Percentiles rank a stretch among this genome's conserved stretches.
Conservation (phyloP, 352 stramenopile species). For the Globisporangium cylindrosporum region DNA sequence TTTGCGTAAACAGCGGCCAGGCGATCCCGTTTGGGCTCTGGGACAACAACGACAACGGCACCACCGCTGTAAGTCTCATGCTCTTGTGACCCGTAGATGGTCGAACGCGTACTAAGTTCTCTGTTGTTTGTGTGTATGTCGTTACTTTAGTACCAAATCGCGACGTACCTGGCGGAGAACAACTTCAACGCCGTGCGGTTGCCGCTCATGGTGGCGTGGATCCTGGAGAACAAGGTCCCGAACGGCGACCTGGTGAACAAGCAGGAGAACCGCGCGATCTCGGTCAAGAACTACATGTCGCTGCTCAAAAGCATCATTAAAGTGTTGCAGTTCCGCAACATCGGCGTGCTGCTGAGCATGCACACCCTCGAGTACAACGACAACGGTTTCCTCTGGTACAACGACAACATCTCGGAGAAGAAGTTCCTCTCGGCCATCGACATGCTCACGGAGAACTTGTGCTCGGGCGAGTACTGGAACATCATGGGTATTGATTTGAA, state of each 20-base stretch:
- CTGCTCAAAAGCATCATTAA: conserved; percentile 52
- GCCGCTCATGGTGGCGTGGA: conserved; percentile 57
- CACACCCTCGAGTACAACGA: conserved; percentile 50
- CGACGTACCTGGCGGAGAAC: conserved; percentile 64
- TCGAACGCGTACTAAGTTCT: too few species aligned
- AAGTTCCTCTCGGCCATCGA: conserved; percentile 35
- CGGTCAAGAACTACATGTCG: conserved; percentile 47
- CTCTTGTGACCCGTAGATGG: background rate
- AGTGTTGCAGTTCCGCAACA: conserved; percentile 52
- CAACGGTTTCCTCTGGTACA: conserved; percentile 48
- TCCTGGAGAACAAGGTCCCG: conserved; percentile 59
- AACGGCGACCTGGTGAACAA: conserved; percentile 43
- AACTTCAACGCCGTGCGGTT: conserved; percentile 78
- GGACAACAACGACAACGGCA: conserved; percentile 68
- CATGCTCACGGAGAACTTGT: conserved; percentile 25
- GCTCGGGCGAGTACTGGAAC: conserved; percentile 35
- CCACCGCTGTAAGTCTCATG: conserved; percentile 39
- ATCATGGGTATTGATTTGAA: conserved; percentile 38
- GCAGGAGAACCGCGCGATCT: conserved; percentile 59
- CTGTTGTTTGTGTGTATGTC: too few species aligned
- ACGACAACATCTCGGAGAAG: conserved; percentile 31
- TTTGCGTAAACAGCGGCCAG: conserved; percentile 24
- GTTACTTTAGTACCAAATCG: conserved; percentile 49
- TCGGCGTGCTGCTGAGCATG: conserved; percentile 58
- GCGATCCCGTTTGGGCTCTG: conserved; percentile 68